phyloP scores from a whole-genome alignment of 768 basidiomycete genomes.

The Leccinellum albellum region DNA sequence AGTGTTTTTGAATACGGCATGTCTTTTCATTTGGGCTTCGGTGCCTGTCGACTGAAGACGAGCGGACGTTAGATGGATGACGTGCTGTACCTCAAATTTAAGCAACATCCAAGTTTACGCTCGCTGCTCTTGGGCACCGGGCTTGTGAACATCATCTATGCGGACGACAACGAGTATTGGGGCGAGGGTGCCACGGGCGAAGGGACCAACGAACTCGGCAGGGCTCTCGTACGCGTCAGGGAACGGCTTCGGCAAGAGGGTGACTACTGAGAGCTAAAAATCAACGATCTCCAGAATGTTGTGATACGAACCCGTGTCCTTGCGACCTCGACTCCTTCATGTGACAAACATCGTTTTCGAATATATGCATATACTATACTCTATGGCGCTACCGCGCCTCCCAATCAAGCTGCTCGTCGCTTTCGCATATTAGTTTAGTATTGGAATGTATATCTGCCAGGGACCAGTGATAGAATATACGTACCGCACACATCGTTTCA shows the following conservation, averaged over 20 bases:
- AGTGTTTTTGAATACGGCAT: constrained; percentile 48
- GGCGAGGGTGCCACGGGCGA: constrained; percentile 50
- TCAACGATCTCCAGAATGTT: not conserved
- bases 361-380: not conserved
- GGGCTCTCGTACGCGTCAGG: constrained; percentile 53
- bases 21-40: constrained; percentile 16
- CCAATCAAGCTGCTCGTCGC: not conserved
- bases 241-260: constrained; percentile 39
- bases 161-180: constrained; percentile 64
- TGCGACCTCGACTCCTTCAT: not conserved
- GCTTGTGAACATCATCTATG: constrained; percentile 47
- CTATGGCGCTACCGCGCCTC: not conserved
- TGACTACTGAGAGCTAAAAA: constrained; percentile 8
- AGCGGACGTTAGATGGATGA: constrained; percentile 54
- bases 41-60: not conserved
- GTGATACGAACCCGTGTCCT: not conserved
- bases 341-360: not conserved
- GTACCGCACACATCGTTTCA: too few relatives aligned
- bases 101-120: constrained; percentile 62
- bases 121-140: constrained; percentile 52
- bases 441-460: not conserved
- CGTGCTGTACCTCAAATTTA: constrained; percentile 64
- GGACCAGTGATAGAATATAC: too few relatives aligned
- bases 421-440: not conserved
- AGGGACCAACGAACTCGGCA: constrained; percentile 64